phyloP scores from a whole-genome alignment of 2,329 filamentous ascomycete genomes.

The Xylaria sp. region DNA sequence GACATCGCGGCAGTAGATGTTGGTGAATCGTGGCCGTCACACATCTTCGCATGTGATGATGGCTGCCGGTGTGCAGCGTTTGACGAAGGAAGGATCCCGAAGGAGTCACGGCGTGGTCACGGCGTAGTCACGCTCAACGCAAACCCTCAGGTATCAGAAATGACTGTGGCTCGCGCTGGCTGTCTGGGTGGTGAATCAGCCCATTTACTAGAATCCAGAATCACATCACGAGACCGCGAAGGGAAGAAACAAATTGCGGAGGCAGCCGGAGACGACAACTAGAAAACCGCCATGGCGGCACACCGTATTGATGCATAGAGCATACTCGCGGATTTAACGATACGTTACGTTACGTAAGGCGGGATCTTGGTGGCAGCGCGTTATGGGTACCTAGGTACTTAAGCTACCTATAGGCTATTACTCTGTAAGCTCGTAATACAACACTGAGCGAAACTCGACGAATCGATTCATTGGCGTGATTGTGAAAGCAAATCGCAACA shows the following conservation, averaged over 20 bases:
- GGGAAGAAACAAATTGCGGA: conserved; percentile 9
- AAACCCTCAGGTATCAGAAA: background rate
- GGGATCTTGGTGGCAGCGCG: too few species aligned
- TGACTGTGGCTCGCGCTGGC: background rate
- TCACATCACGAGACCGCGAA: conserved; percentile 26
- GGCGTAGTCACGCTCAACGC: background rate
- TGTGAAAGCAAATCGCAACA: conserved; percentile 17
- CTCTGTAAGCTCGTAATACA: too few species aligned
- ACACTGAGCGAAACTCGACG: too few species aligned
- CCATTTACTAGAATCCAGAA: conserved; percentile 12
- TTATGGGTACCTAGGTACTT: too few species aligned
- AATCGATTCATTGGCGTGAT: conserved; percentile 6
- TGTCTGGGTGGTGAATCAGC: conserved; percentile 16
- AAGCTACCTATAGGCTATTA: too few species aligned
- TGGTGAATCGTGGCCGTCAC: background rate
- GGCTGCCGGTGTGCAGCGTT: background rate
- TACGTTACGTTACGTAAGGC: background rate
- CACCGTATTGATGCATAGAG: background rate
- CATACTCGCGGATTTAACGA: background rate
- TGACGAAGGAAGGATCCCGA: background rate
- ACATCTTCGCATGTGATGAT: conserved; percentile 12
- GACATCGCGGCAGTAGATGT: background rate
- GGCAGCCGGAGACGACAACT: conserved; percentile 3
- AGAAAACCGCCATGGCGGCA: background rate
- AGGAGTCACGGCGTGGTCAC: background rate